Evolutionary conservation across 1,284 basidiomycete species (phyloP).

Genomic region (Trichosporon ovoides): DNA sequence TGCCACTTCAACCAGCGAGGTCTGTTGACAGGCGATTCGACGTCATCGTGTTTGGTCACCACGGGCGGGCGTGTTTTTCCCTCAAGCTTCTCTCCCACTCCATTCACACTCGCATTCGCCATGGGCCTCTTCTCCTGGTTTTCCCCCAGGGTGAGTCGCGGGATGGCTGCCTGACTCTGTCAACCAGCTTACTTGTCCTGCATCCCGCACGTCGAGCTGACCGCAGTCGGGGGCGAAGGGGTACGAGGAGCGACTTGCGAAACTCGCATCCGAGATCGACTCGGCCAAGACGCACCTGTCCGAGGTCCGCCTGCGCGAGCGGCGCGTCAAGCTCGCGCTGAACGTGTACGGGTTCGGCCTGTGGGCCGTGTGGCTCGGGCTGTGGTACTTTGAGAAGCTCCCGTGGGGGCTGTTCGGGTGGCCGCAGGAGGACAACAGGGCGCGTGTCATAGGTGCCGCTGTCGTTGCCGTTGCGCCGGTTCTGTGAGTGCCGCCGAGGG

Average conservation of each 20-base stretch:
- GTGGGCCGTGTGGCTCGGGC: slow-evolving; percentile 72
- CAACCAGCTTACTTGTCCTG: too few species aligned
- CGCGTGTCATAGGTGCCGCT: slow-evolving; percentile 55
- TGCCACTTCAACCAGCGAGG: not conserved
- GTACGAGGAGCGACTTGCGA: slow-evolving; percentile 54
- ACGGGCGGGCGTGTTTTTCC: not conserved
- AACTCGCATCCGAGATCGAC: slow-evolving; percentile 51
- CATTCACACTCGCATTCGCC: not conserved
- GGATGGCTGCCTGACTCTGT: too few species aligned
- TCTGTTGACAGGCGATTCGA: not conserved
- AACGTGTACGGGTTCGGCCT: slow-evolving; percentile 74
- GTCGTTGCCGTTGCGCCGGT: slow-evolving; percentile 67
- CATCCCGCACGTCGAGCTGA: too few species aligned
- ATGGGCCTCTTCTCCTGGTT: slow-evolving; percentile 47
- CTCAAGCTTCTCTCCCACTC: not conserved
- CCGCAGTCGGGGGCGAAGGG: slow-evolving; percentile 47
- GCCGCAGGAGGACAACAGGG: slow-evolving; percentile 43
- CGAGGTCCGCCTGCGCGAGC: slow-evolving; percentile 80
- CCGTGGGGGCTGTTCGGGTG: slow-evolving; percentile 51
- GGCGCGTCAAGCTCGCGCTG: slow-evolving; percentile 70
- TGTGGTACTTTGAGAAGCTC: slow-evolving; percentile 72
- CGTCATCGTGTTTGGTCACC: not conserved
- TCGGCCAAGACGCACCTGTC: slow-evolving; percentile 67
- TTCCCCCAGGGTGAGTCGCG: slow-evolving; percentile 24
- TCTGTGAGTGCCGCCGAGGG: slow-evolving; percentile 57